These are phyloP conservation scores for Leucogyrophana mollusca DNA, from an alignment of 768 basidiomycete species.

Conservation along the genomic window DNA sequence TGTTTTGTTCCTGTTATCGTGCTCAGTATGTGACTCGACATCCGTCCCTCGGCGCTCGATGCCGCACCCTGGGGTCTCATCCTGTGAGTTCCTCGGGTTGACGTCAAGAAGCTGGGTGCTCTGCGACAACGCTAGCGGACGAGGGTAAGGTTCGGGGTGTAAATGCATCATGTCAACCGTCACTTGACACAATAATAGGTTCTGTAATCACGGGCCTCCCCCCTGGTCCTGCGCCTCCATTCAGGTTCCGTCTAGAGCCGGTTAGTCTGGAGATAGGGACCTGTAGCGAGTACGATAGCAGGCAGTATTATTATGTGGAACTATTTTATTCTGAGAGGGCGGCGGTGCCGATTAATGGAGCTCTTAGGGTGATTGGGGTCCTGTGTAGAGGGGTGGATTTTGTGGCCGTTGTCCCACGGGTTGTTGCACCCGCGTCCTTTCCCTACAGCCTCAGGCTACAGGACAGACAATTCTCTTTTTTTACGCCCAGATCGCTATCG, in stretches of 20 bases:
- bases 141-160: too few species aligned
- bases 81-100: too few species aligned
- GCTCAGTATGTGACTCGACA: too few species aligned
- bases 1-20: too few species aligned
- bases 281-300: neutral
- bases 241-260: neutral
- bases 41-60: too few species aligned
- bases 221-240: too few species aligned
- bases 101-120: too few species aligned
- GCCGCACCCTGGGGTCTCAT: too few species aligned
- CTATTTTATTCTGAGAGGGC: neutral
- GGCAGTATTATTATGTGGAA: neutral
- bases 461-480: slow-evolving; percentile 20
- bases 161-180: too few species aligned
- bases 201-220: too few species aligned
- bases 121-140: too few species aligned
- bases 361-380: slow-evolving; percentile 23
- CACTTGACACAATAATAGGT: too few species aligned
- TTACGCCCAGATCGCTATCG: slow-evolving; percentile 31
- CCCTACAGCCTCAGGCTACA: slow-evolving; percentile 37
- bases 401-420: slow-evolving; percentile 32
- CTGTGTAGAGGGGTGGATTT: slow-evolving; percentile 23
- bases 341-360: slow-evolving; percentile 14
- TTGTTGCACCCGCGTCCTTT: slow-evolving; percentile 34
- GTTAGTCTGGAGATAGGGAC: neutral